Evolutionary conservation across 1,139 yeast genomes (phyloP).

Genomic region (Debaryomyces singareniensis): DNA sequence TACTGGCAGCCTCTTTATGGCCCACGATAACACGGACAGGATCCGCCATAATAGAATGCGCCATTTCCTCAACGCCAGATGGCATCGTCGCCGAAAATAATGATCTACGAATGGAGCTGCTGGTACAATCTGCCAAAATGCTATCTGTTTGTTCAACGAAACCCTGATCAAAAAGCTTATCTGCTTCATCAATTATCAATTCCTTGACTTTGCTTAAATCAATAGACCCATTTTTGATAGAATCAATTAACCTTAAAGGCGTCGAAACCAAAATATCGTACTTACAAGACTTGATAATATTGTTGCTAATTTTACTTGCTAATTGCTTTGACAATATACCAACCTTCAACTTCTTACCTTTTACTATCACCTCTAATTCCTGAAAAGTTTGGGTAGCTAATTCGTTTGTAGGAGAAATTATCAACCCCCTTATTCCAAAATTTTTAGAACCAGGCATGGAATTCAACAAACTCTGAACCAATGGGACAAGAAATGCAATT

Average conservation of each 20-base stretch:
- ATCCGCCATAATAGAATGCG: conserved; percentile 74
- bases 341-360: conserved; percentile 46
- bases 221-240: conserved; percentile 53
- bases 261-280: conserved; percentile 82
- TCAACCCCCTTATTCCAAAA: conserved; percentile 62
- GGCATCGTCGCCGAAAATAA: conserved; percentile 96
- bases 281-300: conserved; percentile 50
- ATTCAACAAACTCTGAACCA: conserved; percentile 50
- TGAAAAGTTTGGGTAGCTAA: conserved; percentile 80
- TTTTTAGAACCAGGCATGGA: conserved; percentile 13
- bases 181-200: conserved; percentile 91
- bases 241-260: conserved; percentile 80
- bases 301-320: conserved; percentile 62
- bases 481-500: conserved; percentile 78
- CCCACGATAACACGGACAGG: conserved; percentile 89
- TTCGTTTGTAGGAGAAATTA: conserved; percentile 83
- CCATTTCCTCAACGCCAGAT: conserved; percentile 85
- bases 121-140: conserved; percentile 63
- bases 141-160: conserved; percentile 90
- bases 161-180: conserved; percentile 83
- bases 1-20: conserved; percentile 88
- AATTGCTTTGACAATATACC: conserved; percentile 72
- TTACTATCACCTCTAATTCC: conserved; percentile 55
- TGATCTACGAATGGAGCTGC: conserved; percentile 52
- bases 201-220: conserved; percentile 64